Base-by-base conservation (phyloP, 768 basidiomycete genomes). In the Serendipita sp. region DNA sequence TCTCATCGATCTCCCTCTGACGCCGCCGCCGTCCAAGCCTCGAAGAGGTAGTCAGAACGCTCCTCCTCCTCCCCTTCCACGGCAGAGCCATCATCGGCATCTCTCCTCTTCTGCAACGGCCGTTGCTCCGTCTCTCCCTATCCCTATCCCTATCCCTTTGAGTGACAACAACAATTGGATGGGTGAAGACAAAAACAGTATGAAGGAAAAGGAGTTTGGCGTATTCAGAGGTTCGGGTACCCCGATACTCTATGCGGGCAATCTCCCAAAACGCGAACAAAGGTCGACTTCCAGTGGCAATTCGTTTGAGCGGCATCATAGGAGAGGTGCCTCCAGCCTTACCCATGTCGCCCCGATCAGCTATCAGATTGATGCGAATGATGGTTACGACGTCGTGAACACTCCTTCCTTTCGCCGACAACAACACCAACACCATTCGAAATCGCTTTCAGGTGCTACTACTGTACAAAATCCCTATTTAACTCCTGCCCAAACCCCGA, bases 51-150 rank as follows among this genome's bases (percentile, higher is more conserved):
- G 16, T 32, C 56, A 32, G 10, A 35, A 28, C 32, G 53, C 53
- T 11, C 30, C 15, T 60, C 16, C 56, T 30, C n/a, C 56, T 30
- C 56, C 56, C 10, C 28, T 38, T 35, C 28, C 34, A 28, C 18
- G 28, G 34, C 11, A 35, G n/a, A n/a, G 28, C 10, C 56, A 60
- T 18, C 56, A 60, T 60, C 56, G 56, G 10, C 56, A 60, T 38
- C 35, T 60, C 35, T 60, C 56, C 30, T 60, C 56, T 16, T 60
- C 56, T 28, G 56, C 56, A n/a, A 60, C 56, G 56, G 56, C 56
- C 4, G 56, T 60, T 8, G 28, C 56, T 38, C 56, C 56, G 11
- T 30, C 11, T 8, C 28, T 30, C 3, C 56, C 56, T 5, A 3
- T 30, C 11, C 56, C 34, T n/a, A 10, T 30, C 8, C 56, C 56